These are phyloP conservation scores for Helichrysum umbraculigerum DNA, from an alignment of 129 eudicot species.

Conservation along the genomic window DNA sequence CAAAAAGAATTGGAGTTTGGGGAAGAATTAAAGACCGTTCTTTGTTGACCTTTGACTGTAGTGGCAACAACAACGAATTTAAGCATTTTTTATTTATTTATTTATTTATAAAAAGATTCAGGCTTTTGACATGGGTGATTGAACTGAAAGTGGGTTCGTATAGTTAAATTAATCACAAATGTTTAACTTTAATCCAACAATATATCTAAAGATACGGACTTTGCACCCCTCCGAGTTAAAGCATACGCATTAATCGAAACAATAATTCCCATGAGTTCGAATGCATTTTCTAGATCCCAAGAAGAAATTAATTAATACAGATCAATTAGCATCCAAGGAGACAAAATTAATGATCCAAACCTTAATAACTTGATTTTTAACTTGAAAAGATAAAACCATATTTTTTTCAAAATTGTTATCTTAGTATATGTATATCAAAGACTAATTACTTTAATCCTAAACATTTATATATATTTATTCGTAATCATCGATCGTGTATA, in stretches of 20 bases:
- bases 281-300: conserved; percentile 31
- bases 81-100: background rate
- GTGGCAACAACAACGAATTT: background rate
- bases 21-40: background rate
- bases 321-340: background rate
- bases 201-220: conserved; percentile 10
- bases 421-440: background rate
- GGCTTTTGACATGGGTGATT: conserved; percentile 25
- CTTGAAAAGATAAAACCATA: too few relatives aligned
- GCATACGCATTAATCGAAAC: conserved; percentile 17
- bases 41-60: conserved; percentile 1
- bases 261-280: background rate
- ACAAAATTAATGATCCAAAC: background rate
- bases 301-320: background rate
- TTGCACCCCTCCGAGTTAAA: conserved; percentile 28
- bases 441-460: background rate
- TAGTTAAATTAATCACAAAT: conserved; percentile 15
- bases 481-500: background rate
- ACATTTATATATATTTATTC: background rate
- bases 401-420: too few relatives aligned
- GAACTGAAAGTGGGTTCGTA: conserved; percentile 28
- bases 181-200: conserved; percentile 35
- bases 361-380: too few relatives aligned
- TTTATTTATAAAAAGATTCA: conserved; percentile 1
- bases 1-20: background rate